phyloP scores from a whole-genome alignment of 306 rosid genomes.

The Prunus dulcis region DNA sequence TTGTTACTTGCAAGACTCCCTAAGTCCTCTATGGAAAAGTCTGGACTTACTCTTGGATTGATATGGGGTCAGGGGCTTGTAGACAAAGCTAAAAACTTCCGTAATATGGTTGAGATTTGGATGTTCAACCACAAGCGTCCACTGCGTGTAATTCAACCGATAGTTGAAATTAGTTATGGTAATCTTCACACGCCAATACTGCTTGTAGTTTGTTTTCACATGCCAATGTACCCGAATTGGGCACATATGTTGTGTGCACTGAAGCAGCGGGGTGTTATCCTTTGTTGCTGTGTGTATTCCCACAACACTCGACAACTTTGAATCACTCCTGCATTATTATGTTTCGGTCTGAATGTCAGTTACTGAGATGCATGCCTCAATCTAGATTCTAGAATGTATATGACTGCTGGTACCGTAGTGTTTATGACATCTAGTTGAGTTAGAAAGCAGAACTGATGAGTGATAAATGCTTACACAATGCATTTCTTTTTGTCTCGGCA shows the following conservation, averaged over 20 bases:
- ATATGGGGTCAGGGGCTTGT: slow-evolving; percentile 80
- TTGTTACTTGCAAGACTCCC: no score
- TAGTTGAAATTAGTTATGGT: slow-evolving; percentile 79
- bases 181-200: slow-evolving; percentile 83
- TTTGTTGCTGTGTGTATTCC: slow-evolving; percentile 46
- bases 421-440: no score
- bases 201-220: slow-evolving; percentile 71
- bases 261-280: slow-evolving; percentile 69
- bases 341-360: not conserved
- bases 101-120: slow-evolving; percentile 90
- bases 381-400: no score
- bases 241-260: slow-evolving; percentile 89
- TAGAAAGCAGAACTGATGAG: no score
- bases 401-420: no score
- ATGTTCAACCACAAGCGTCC: slow-evolving; percentile 84
- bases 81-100: slow-evolving; percentile 84
- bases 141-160: slow-evolving; percentile 61
- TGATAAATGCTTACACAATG: not conserved
- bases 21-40: not conserved
- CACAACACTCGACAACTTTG: slow-evolving; percentile 38
- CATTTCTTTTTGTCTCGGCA: slow-evolving; percentile 59
- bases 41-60: slow-evolving; percentile 67
- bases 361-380: not conserved
- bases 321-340: slow-evolving; percentile 45
- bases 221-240: slow-evolving; percentile 88